Evolutionary conservation across 345 rosid species (phyloP), one percentile per base, ranked within the genome.

Genomic region (Alliaria petiolata): DNA sequence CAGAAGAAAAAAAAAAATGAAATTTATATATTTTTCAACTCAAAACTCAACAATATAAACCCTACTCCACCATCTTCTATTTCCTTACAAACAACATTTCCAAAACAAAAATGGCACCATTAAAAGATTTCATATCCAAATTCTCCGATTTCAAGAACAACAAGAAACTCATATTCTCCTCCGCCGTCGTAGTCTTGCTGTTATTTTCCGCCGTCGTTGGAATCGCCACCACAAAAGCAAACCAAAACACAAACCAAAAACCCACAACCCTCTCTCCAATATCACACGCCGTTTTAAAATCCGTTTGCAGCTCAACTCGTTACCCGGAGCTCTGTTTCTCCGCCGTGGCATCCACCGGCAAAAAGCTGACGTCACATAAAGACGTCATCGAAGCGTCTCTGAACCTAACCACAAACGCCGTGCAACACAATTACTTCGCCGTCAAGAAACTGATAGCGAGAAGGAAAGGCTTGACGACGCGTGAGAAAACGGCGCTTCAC

Each of bases 401-500:
- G 17, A 77, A 78, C 72, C 36, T 80, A 61, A 83, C 86, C 0
- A 72, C 46, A 38, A 62, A 38, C 1, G 72, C 86, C 52, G 83
- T 78, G 46, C 17, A 39, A 42, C 79, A 75, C 43, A 80, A 77
- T 59, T 75, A 38, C 66, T 65, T 80, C 43, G 46, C 77, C 7
- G 67, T 83, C 13, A 67, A 67, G 76, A 80, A 77, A 47, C 69
- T 78, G 28, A 16, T 64, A 7, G 8, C 42, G 6, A 67, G 14
- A 19, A 62, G 63, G 2, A 71, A 65, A 44, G 53, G 42, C 3
- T 85, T 90, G 14, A 86, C 90, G 2, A 39, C 17, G 31, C 83
- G 96, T 9, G 89, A 93, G 53, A 78, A 75, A 53, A 75, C 80
- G 6, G 98, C 98, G 40, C 86, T 93, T 45, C 93, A 86, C 47